These are phyloP conservation scores for Monosporascus cannonballus DNA, from an alignment of 2,329 filamentous ascomycete species.

Conservation along the genomic window DNA sequence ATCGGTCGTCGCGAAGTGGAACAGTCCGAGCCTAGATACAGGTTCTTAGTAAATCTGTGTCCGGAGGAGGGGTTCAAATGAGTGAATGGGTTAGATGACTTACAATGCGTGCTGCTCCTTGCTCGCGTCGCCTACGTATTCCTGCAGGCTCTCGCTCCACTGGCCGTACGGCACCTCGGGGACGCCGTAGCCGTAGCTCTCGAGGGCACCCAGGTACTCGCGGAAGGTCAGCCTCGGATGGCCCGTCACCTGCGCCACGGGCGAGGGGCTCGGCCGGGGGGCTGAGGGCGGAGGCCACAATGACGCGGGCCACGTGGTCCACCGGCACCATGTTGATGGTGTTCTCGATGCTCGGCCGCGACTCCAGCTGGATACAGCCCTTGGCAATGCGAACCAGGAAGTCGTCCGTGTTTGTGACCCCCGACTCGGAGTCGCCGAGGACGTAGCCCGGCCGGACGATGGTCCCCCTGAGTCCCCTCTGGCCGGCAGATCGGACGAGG, in stretches of 20 bases:
- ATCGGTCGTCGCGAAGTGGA: not conserved
- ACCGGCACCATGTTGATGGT: conserved; percentile 88
- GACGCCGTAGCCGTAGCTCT: too few relatives aligned
- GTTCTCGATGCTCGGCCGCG: conserved; percentile 73
- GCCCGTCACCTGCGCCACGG: conserved; percentile 40
- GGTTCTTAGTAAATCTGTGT: too few relatives aligned
- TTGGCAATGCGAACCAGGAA: conserved; percentile 84
- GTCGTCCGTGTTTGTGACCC: conserved; percentile 76
- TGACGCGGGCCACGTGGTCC: conserved; percentile 73
- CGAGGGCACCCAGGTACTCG: too few relatives aligned
- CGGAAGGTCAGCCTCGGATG: too few relatives aligned
- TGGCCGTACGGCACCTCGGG: too few relatives aligned
- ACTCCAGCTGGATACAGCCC: conserved; percentile 74
- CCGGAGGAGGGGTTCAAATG: too few relatives aligned
- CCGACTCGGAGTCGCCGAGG: conserved; percentile 62
- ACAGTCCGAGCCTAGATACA: too few relatives aligned
- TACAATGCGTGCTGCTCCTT: too few relatives aligned
- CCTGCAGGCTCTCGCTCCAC: too few relatives aligned
- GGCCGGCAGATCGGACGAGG: not conserved
- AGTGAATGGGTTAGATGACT: too few relatives aligned
- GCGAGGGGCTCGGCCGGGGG: conserved; percentile 42
- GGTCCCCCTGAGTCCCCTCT: not conserved
- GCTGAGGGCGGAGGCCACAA: conserved; percentile 67
- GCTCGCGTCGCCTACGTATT: too few relatives aligned
- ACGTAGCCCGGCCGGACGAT: conserved; percentile 59